Base-by-base conservation (phyloP, 495 filamentous ascomycete genomes). In the Hypoxylon trugodes region DNA sequence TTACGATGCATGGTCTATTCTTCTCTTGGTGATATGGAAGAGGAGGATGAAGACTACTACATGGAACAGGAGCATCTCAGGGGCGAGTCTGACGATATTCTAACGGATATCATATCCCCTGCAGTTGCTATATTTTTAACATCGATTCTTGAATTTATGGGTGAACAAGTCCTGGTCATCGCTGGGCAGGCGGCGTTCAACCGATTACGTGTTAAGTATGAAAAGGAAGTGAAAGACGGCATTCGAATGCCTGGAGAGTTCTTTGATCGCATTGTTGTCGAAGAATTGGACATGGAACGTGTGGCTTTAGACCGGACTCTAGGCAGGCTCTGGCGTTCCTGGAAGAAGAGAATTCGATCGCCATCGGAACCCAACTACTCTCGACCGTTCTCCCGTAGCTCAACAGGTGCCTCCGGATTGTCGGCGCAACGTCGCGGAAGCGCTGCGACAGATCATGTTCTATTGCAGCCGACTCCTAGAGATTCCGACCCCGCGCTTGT, bases 1-100 rank as follows among this genome's bases (percentile, higher is more conserved):
- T 76, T 99, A 52, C 86, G 95, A 50, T 95, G 93, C 70, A 98
- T 99, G 96, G 94, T 98, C 13, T 98, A 98, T 72, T 98, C 92
- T 5, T 92, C 93, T 8, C 78, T 99, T 10, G 96, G 96, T 19
- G 95, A 99, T 68, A 86, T 99, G 84, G 96, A 99, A 74, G 93
- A 97, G 76, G 92, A 97, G 66, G 96, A 98, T 48, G 95, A 98
- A 72, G 92, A 97, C 69, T 86, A 86, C 61, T 91, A 87, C 64
- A 89, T 92, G 66, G 82, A 88, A 41, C 82, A 89, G 64, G 90
- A 93, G 28, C 82, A 87, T 36, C 80, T 90, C 4, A 81, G 85
- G 8, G 81, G 85, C 32, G 78, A 63, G 56, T 78, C 66, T 25
- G 82, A 81, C 32, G 83, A 87, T 40, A 82, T 87, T 36, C 42